Conservation (phyloP, 1,284 basidiomycete species). For the Microbotryum scabiosae region DNA sequence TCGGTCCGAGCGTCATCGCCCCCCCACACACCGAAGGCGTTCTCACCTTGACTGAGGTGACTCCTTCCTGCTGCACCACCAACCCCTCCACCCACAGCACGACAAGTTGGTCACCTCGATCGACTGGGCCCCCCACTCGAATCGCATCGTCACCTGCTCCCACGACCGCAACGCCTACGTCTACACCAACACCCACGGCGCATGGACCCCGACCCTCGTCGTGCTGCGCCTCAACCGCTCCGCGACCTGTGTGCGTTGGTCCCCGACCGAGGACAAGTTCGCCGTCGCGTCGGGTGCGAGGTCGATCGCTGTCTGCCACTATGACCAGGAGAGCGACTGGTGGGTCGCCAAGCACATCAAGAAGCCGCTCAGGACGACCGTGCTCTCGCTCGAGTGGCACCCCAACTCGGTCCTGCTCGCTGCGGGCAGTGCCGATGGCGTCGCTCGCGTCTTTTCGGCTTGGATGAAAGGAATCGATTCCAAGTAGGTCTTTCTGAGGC, state of each 20-base stretch:
- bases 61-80: slow-evolving; percentile 6
- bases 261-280: slow-evolving; percentile 96
- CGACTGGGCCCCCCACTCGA: slow-evolving; percentile 94
- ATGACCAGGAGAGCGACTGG: slow-evolving; percentile 96
- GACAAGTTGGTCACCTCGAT: slow-evolving; percentile 98
- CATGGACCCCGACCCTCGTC: slow-evolving; percentile 97
- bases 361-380: slow-evolving; percentile 90
- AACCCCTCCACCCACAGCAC: slow-evolving; percentile 53
- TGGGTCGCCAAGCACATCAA: slow-evolving; percentile 98
- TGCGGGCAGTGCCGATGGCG: slow-evolving; percentile 88
- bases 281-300: slow-evolving; percentile 95
- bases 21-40: not conserved
- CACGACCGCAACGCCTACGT: slow-evolving; percentile 99
- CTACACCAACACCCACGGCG: slow-evolving; percentile 72
- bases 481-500: slow-evolving; percentile 48
- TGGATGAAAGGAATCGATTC: slow-evolving; percentile 99
- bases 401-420: slow-evolving; percentile 94
- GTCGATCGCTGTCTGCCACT: slow-evolving; percentile 87
- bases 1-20: slow-evolving; percentile 39
- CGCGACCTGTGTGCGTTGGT: slow-evolving; percentile 93
- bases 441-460: slow-evolving; percentile 94
- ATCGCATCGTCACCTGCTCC: slow-evolving; percentile 95
- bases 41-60: not conserved
- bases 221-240: slow-evolving; percentile 89
- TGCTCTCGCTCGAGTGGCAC: slow-evolving; percentile 92